phyloP scores from a whole-genome alignment of 2,329 filamentous ascomycete genomes.

The Dactylella cylindrospora region DNA sequence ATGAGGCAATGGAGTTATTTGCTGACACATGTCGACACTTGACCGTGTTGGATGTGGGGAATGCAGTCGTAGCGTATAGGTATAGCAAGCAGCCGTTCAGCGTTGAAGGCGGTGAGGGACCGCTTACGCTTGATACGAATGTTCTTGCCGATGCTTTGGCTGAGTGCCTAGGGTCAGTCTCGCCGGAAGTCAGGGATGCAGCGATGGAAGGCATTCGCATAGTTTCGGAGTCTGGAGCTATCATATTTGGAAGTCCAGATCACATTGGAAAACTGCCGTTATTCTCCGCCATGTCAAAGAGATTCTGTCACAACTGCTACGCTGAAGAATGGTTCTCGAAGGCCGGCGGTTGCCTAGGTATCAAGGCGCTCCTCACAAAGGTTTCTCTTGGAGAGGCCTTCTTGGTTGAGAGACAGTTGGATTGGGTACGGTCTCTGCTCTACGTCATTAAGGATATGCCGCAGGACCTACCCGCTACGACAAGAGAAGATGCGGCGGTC shows the following conservation, averaged over 20 bases:
- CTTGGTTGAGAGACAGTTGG: constrained; percentile 77
- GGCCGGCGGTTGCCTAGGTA: constrained; percentile 85
- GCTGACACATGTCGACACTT: constrained; percentile 85
- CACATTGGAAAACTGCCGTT: constrained; percentile 76
- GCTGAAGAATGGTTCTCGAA: constrained; percentile 99
- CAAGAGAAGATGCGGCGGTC: constrained; percentile 76
- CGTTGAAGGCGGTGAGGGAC: constrained; percentile 80
- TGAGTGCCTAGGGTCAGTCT: constrained; percentile 84
- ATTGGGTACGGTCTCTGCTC: constrained; percentile 86
- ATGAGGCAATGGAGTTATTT: constrained; percentile 73
- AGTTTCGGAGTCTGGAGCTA: constrained; percentile 72
- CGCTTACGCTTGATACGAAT: constrained; percentile 80
- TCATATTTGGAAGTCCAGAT: constrained; percentile 74
- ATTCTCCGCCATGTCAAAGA: constrained; percentile 77
- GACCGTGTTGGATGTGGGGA: constrained; percentile 82
- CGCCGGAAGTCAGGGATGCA: constrained; percentile 74
- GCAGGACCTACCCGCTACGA: constrained; percentile 85
- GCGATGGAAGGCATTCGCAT: constrained; percentile 76
- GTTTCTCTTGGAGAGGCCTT: constrained; percentile 81
- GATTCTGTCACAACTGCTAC: constrained; percentile 92
- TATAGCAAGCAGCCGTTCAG: constrained; percentile 77
- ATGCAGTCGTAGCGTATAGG: constrained; percentile 77
- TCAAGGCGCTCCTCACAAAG: constrained; percentile 81
- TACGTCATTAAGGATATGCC: constrained; percentile 99
- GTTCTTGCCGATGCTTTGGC: constrained; percentile 86